These are phyloP conservation scores for Paramecium primaurelia DNA, from an alignment of 73 alveolate genomes.

Conservation along the genomic window DNA sequence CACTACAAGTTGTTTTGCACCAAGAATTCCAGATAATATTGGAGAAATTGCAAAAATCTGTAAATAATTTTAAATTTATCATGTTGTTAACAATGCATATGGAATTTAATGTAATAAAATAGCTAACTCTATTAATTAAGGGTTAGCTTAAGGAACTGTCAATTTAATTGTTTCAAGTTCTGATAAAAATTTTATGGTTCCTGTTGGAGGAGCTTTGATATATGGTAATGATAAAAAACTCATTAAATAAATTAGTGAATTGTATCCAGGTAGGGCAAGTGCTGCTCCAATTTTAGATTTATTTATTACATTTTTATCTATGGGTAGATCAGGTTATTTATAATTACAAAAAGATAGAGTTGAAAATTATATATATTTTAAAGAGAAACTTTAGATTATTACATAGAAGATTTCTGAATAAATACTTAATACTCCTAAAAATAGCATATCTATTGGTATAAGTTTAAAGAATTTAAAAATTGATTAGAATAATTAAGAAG, in stretches of 20 bases:
- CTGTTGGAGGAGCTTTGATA: conserved; percentile 99
- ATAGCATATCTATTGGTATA: conserved; percentile 80
- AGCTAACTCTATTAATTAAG: conserved; percentile 66
- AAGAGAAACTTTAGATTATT: conserved; percentile 62
- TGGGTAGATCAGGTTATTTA: conserved; percentile 83
- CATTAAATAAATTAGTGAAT: conserved; percentile 74
- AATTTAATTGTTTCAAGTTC: conserved; percentile 91
- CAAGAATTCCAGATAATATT: conserved; percentile 93
- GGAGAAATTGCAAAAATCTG: conserved; percentile 80
- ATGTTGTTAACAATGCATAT: conserved; percentile 95
- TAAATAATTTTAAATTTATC: conserved; percentile 77
- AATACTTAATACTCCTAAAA: conserved; percentile 69
- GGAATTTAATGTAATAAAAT: conserved; percentile 87
- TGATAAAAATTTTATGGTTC: conserved; percentile 99
- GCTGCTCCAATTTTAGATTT: conserved; percentile 94
- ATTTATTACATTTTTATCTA: conserved; percentile 90
- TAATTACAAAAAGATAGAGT: conserved; percentile 80
- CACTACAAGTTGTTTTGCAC: conserved; percentile 97
- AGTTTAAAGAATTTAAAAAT: conserved; percentile 27
- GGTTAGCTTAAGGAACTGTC: conserved; percentile 78
- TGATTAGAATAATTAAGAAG: background rate
- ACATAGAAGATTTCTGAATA: conserved; percentile 80
- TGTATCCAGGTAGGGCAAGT: conserved; percentile 99
- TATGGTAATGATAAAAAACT: conserved; percentile 77
- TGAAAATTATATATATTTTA: conserved; percentile 78